Percentiles rank a stretch among this genome's conserved stretches.
These are phyloP conservation scores for Rosa hybrid DNA, from an alignment of 331 rosid species.

Conservation along the genomic window DNA sequence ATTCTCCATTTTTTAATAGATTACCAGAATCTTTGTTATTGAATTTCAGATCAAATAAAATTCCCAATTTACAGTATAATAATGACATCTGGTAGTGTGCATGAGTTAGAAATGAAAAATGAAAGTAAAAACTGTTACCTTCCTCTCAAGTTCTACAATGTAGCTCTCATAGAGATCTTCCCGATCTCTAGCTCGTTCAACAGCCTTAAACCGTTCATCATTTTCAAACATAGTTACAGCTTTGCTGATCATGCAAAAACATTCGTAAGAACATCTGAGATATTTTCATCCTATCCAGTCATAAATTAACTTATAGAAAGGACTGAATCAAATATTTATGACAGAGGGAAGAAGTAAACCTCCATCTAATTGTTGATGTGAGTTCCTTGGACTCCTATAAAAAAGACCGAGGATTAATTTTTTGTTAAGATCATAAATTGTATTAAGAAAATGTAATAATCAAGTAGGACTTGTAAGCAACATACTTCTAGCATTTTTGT, in stretches of 20 bases:
- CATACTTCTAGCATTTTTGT: slow-evolving; percentile 98
- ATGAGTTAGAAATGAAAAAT: slow-evolving; percentile 2
- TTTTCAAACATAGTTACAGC: slow-evolving; percentile 86
- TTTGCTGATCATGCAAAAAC: slow-evolving; percentile 67
- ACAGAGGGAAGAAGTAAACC: slow-evolving; percentile 47
- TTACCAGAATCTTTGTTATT: neutral
- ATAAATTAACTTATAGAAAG: slow-evolving; percentile 2
- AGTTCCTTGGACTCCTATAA: slow-evolving; percentile 93
- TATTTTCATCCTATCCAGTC: neutral
- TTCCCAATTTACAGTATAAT: neutral
- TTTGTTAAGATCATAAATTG: neutral
- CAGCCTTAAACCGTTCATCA: slow-evolving; percentile 92
- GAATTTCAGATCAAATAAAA: neutral
- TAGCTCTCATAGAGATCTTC: slow-evolving; percentile 98
- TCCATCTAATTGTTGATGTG: slow-evolving; percentile 90
- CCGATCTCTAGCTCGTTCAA: slow-evolving; percentile 78
- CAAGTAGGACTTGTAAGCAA: slow-evolving; percentile 19
- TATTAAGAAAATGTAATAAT: neutral
- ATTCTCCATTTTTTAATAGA: neutral
- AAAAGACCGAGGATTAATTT: slow-evolving; percentile 23
- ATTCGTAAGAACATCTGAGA: slow-evolving; percentile 34
- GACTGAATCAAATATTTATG: slow-evolving; percentile 3
- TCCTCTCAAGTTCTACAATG: slow-evolving; percentile 95
- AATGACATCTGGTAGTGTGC: neutral
- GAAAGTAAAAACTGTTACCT: slow-evolving; percentile 50